Conservation (phyloP, 2,329 filamentous ascomycete genomes). For the Neofusicoccum kwambonambiense region DNA sequence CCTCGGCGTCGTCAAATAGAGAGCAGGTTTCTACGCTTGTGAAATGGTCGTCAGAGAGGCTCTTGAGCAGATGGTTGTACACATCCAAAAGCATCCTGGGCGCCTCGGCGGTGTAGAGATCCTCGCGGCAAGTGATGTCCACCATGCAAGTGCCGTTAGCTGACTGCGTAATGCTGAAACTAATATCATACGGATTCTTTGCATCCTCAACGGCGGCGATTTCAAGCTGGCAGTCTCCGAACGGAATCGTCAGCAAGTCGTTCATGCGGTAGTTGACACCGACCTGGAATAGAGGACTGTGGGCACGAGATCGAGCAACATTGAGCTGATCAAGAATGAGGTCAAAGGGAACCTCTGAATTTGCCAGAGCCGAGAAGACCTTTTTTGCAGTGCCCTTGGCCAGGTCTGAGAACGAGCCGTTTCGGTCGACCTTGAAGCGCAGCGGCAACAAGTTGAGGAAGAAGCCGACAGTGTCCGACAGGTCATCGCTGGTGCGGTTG, state of each 20-base stretch:
- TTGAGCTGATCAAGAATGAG: slow-evolving; percentile 47
- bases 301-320: slow-evolving; percentile 37
- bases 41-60: not conserved
- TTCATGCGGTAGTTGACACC: slow-evolving; percentile 49
- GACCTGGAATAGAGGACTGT: slow-evolving; percentile 52
- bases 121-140: slow-evolving; percentile 29
- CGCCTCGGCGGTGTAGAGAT: slow-evolving; percentile 27
- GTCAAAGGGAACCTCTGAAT: slow-evolving; percentile 52
- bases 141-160: not conserved
- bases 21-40: not conserved
- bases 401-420: slow-evolving; percentile 28
- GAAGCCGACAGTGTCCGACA: slow-evolving; percentile 43
- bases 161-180: slow-evolving; percentile 19
- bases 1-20: too few species aligned
- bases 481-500: slow-evolving; percentile 35
- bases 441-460: slow-evolving; percentile 53
- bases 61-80: slow-evolving; percentile 25
- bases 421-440: slow-evolving; percentile 31
- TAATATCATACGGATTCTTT: slow-evolving; percentile 22
- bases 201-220: not conserved
- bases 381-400: slow-evolving; percentile 16
- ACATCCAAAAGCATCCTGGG: slow-evolving; percentile 26
- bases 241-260: slow-evolving; percentile 26
- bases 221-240: slow-evolving; percentile 26
- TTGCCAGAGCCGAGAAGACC: slow-evolving; percentile 38